phyloP scores from a whole-genome alignment of 305 asterid species.

The Galium porrigens region DNA sequence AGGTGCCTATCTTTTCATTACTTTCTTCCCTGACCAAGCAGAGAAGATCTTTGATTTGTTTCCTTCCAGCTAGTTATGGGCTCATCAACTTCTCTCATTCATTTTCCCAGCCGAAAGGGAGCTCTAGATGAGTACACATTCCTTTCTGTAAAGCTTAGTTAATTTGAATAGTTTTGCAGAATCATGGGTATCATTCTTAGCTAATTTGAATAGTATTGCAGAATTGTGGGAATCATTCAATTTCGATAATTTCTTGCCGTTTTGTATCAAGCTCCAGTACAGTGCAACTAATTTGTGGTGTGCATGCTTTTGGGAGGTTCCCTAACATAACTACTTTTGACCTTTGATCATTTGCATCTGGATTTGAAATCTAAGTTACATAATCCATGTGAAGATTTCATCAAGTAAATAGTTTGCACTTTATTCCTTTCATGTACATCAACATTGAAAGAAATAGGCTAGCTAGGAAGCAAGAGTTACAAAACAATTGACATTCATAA shows the following conservation, averaged over 20 bases:
- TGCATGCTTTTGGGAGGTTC: no score
- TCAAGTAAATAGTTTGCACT: neutral
- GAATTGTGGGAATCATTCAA: neutral
- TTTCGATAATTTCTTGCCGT: neutral
- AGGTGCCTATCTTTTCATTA: slow-evolving; percentile 72
- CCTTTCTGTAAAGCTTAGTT: neutral
- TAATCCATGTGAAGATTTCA: neutral
- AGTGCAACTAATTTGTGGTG: neutral
- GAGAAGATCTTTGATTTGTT: slow-evolving; percentile 51
- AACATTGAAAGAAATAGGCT: neutral
- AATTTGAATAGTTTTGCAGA: neutral
- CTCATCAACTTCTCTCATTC: neutral
- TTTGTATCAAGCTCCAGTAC: neutral
- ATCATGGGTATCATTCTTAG: neutral
- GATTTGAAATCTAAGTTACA: neutral
- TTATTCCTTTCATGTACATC: slow-evolving; percentile 12
- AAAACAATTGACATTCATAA: slow-evolving; percentile 9
- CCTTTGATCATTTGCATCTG: neutral
- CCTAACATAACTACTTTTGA: neutral
- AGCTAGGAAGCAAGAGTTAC: slow-evolving; percentile 2
- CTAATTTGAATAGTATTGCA: neutral
- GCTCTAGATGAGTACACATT: neutral
- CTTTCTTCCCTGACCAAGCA: slow-evolving; percentile 91
- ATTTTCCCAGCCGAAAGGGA: neutral
- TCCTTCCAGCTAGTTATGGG: slow-evolving; percentile 40